Percentiles rank a stretch among this genome's conserved stretches.
Evolutionary conservation across 2,329 filamentous ascomycete genomes (phyloP).

Genomic region (Fusarium haematococcum): DNA sequence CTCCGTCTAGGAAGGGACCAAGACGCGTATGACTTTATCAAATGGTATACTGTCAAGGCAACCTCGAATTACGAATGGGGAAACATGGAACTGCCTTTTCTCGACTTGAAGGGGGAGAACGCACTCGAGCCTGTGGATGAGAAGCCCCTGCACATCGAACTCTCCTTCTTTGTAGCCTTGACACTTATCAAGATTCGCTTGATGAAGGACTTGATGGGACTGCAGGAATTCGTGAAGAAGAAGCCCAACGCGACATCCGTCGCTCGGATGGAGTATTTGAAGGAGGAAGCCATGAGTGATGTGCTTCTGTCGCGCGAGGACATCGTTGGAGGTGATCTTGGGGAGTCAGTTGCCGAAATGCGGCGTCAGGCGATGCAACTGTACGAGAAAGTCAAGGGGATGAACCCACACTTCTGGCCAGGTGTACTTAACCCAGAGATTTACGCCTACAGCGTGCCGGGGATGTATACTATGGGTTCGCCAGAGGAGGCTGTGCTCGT

Average conservation of each 20-base stretch:
- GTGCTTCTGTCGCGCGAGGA: conserved; percentile 6
- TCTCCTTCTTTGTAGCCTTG: conserved; percentile 10
- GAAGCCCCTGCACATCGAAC: not conserved
- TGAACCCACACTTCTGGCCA: conserved; percentile 15
- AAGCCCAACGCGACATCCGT: not conserved
- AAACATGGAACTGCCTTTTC: not conserved
- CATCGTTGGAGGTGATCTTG: not conserved
- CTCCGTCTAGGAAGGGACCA: conserved; percentile 16
- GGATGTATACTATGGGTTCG: not conserved
- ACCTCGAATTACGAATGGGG: conserved; percentile 3
- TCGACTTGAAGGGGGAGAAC: conserved; percentile 8
- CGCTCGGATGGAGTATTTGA: not conserved
- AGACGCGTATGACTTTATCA: conserved; percentile 22
- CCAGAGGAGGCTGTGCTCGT: conserved; percentile 21
- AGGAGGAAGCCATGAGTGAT: conserved; percentile 19
- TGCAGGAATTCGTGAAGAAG: not conserved
- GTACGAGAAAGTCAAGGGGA: conserved; percentile 9
- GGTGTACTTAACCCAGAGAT: conserved; percentile 7
- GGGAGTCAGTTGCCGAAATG: not conserved
- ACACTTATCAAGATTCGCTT: conserved; percentile 19
- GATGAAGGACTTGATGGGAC: conserved; percentile 6
- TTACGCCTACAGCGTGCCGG: not conserved
- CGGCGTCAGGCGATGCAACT: not conserved
- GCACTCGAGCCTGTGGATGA: conserved; percentile 11
- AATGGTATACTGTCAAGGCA: conserved; percentile 2